Conservation (phyloP, 2,329 filamentous ascomycete genomes). For the Exophiala phaeomuriformis region DNA sequence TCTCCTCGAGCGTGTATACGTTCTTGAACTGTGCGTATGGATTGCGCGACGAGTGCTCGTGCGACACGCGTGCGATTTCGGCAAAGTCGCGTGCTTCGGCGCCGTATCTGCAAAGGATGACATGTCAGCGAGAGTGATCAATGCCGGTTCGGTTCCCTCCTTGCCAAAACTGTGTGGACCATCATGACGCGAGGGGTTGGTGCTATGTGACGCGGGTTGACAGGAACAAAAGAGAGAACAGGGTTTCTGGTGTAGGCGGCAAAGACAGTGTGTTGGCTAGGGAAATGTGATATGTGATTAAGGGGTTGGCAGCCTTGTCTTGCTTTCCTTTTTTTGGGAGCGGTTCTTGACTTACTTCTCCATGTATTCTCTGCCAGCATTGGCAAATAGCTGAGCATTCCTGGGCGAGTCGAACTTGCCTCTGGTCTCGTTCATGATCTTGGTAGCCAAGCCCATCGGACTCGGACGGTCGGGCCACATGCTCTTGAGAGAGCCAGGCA, state of each 20-base stretch:
- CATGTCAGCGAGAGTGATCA: no score
- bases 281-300: background rate
- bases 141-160: no score
- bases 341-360: constrained; percentile 57
- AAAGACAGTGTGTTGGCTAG: background rate
- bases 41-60: constrained; percentile 82
- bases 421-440: constrained; percentile 76
- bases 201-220: no score
- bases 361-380: constrained; percentile 88
- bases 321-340: background rate
- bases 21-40: constrained; percentile 97
- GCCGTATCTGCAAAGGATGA: constrained; percentile 56
- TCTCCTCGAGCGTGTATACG: constrained; percentile 79
- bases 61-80: constrained; percentile 88
- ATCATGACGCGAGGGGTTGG: background rate
- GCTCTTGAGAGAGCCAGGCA: constrained; percentile 70
- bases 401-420: constrained; percentile 74
- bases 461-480: constrained; percentile 80
- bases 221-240: no score
- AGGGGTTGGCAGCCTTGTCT: background rate
- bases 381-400: constrained; percentile 90
- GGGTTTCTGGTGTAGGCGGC: no score
- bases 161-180: background rate
- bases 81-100: constrained; percentile 81
- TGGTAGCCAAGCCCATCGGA: constrained; percentile 62